Percentiles rank a stretch among this genome's conserved stretches.
phyloP scores from a whole-genome alignment of 2,329 filamentous ascomycete genomes.

The Botrytis galanthina region DNA sequence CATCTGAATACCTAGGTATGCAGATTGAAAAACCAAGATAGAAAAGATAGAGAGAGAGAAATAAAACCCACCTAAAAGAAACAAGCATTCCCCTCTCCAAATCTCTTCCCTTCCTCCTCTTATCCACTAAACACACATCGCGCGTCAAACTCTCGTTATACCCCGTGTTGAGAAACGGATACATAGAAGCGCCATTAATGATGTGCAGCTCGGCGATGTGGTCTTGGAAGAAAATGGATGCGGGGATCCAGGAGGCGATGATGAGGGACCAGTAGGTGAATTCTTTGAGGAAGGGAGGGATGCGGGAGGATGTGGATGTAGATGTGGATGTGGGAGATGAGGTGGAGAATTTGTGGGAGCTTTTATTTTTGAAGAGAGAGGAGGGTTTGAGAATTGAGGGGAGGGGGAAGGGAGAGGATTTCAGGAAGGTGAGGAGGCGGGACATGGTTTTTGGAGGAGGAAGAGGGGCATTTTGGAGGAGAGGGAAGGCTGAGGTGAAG shows the following conservation, averaged over 20 bases:
- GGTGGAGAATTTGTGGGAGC: not conserved
- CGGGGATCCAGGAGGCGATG: constrained; percentile 60
- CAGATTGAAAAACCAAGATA: not conserved
- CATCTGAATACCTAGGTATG: not conserved
- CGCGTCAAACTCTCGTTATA: constrained; percentile 53
- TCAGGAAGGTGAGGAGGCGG: not conserved
- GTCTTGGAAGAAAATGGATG: constrained; percentile 59
- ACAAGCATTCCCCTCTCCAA: constrained; percentile 73
- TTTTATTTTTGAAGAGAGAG: not conserved
- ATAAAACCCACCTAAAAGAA: constrained; percentile 57
- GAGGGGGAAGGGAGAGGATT: not conserved
- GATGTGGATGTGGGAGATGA: not conserved
- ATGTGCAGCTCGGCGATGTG: constrained; percentile 57
- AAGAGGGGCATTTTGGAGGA: not conserved
- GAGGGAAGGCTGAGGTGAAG: not conserved
- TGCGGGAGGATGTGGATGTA: not conserved
- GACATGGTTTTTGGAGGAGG: not conserved
- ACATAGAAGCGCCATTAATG: constrained; percentile 69
- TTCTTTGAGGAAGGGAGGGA: constrained; percentile 32
- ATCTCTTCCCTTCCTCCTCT: constrained; percentile 55
- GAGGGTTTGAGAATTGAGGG: not conserved
- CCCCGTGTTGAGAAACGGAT: constrained; percentile 70
- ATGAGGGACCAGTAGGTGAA: constrained; percentile 49
- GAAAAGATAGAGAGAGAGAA: not conserved
- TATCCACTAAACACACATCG: constrained; percentile 59